Conservation (phyloP, 371 early-diverging fungal species). For the Mucor ambiguus region DNA sequence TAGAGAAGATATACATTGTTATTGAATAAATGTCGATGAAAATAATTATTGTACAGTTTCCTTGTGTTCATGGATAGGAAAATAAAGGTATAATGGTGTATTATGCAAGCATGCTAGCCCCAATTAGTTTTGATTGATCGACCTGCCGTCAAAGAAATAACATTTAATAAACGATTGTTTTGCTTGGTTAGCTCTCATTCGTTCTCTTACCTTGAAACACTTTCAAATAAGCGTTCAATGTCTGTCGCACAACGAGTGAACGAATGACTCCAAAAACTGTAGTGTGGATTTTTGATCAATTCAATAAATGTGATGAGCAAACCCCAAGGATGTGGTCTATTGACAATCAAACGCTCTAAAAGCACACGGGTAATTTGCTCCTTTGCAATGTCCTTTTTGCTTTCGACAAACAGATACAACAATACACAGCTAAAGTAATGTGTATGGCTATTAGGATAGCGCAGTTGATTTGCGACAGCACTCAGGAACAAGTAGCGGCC, state of each 20-base stretch:
- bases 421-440: conserved; percentile 87
- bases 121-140: not conserved
- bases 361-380: conserved; percentile 96
- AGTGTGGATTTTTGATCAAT: conserved; percentile 89
- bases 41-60: too few relatives aligned
- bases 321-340: conserved; percentile 98
- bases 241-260: conserved; percentile 75
- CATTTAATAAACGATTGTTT: not conserved
- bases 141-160: not conserved
- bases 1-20: too few relatives aligned
- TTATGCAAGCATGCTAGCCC: not conserved
- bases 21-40: too few relatives aligned
- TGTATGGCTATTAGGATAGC: conserved; percentile 97
- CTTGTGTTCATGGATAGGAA: too few relatives aligned
- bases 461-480: conserved; percentile 95
- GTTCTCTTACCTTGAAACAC: conserved; percentile 59
- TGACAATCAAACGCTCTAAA: conserved; percentile 93
- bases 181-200: not conserved
- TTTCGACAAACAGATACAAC: conserved; percentile 84
- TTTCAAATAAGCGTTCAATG: conserved; percentile 73
- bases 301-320: conserved; percentile 96
- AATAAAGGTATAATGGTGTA: not conserved
- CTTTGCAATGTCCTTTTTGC: conserved; percentile 78
- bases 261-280: conserved; percentile 85
- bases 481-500: conserved; percentile 82